Base-by-base conservation (phyloP, 1,284 basidiomycete species). In the Mixia osmundae region DNA sequence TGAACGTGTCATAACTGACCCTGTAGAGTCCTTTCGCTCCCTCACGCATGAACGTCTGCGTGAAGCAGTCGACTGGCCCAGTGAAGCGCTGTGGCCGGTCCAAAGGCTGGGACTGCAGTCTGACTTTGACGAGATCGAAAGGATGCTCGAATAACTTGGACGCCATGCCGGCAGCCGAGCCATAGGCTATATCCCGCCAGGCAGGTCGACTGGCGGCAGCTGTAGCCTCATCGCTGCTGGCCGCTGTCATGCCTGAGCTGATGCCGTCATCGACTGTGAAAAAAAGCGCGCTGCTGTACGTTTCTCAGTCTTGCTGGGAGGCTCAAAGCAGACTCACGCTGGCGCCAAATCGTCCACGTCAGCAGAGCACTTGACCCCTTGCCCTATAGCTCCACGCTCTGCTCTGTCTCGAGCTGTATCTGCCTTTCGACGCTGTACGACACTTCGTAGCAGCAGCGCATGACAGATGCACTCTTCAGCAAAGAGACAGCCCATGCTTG, bases 91-190 rank as follows among this genome's bases (percentile, higher is more conserved):
- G 29, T 10, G 68, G 64, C 12, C 63, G 57, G 48, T 80, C 75
- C 27, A 79, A 65, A 4, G 78, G 75, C 54, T 82, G 78, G 10
- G 72, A 67, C 57, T 83, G 78, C 15, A 85, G 61, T 36, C 77
- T 67, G 44, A 79, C 78, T 58, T 80, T 43, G 54, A 75, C 72
- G 25, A 80, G 62, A 59, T 82, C 78, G 51, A 80, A 78, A 1
- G 77, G 77, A 49, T 80, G 76, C 57, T 82, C 78, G 47, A 82
- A 73, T 14, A 79, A 63, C 57, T 80, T 78, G 23, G 76, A 72
- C 8, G 66, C 61, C 61, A 80, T 76, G n/a, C 77, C 76, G 25
- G 77, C 75, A 14, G 67, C 44, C 42, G 41, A 30, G 9, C 62
- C 62, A 47, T 63, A 64, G 5, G 56, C 51, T 22, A 64, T 51